These are phyloP conservation scores for Penicillium steckii DNA, from an alignment of 495 filamentous ascomycete species.

Conservation along the genomic window DNA sequence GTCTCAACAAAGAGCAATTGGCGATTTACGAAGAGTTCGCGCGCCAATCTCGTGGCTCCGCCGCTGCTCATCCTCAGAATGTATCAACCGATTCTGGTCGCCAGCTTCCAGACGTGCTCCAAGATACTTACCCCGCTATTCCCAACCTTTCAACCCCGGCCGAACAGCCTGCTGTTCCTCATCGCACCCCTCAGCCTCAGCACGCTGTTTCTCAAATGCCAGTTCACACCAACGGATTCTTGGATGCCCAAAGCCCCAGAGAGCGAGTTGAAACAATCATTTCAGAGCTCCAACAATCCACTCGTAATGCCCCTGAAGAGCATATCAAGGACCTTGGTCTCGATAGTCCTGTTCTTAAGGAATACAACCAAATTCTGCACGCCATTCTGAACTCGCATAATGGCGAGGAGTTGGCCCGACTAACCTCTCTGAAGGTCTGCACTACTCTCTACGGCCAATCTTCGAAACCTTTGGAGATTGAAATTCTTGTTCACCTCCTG, in stretches of 20 bases:
- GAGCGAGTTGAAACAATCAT: slow-evolving; percentile 69
- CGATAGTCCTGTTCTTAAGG: slow-evolving; percentile 61
- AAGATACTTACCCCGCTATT: slow-evolving; percentile 76
- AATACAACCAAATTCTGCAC: slow-evolving; percentile 56
- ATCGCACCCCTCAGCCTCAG: slow-evolving; percentile 66
- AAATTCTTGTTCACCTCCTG: slow-evolving; percentile 80
- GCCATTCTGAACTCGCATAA: slow-evolving; percentile 49
- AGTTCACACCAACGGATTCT: slow-evolving; percentile 59
- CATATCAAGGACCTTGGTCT: slow-evolving; percentile 67
- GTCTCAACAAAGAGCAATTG: slow-evolving; percentile 88
- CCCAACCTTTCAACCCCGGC: slow-evolving; percentile 77
- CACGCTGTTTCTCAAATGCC: slow-evolving; percentile 41
- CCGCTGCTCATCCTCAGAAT: slow-evolving; percentile 51
- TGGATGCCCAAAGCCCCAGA: slow-evolving; percentile 60
- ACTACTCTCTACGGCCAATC: slow-evolving; percentile 62
- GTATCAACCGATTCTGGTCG: slow-evolving; percentile 59
- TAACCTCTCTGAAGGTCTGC: slow-evolving; percentile 70
- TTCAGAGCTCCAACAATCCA: slow-evolving; percentile 64
- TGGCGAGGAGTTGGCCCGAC: slow-evolving; percentile 65
- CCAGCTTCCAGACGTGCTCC: slow-evolving; percentile 70
- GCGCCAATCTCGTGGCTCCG: slow-evolving; percentile 65
- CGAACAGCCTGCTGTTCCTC: slow-evolving; percentile 72
- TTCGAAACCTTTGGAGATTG: slow-evolving; percentile 65
- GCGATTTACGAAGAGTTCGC: slow-evolving; percentile 96
- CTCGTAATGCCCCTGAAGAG: slow-evolving; percentile 64